These are phyloP conservation scores for Rhipidocladum racemiflorum DNA, from an alignment of 176 grass and related monocot species.

Conservation along the genomic window DNA sequence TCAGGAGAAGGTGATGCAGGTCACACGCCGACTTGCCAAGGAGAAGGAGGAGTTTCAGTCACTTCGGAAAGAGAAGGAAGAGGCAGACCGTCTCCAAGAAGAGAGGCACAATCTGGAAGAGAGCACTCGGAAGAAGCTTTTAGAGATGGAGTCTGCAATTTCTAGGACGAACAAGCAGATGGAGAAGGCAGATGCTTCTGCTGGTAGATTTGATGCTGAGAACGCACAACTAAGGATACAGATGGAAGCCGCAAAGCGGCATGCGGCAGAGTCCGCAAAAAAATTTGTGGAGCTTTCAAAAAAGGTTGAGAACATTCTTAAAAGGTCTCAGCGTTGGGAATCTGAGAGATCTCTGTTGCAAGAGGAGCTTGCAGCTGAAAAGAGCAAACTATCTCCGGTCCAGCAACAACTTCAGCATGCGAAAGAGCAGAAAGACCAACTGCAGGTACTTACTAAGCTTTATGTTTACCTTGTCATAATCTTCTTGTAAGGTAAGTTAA, in stretches of 20 bases:
- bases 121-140: constrained; percentile 78
- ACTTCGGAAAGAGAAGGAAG: constrained; percentile 78
- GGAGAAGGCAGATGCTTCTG: constrained; percentile 68
- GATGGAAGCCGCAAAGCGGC: constrained; percentile 85
- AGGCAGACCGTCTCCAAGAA: constrained; percentile 53
- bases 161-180: constrained; percentile 60
- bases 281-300: constrained; percentile 65
- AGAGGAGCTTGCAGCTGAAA: constrained; percentile 67
- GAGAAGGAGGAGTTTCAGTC: constrained; percentile 79
- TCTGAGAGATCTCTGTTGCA: constrained; percentile 64
- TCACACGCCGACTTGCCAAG: constrained; percentile 68
- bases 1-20: constrained; percentile 96
- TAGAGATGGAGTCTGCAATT: constrained; percentile 93
- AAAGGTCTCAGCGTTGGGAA: constrained; percentile 83
- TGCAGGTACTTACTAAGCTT: constrained; percentile 54
- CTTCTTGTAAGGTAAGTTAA: neutral
- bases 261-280: constrained; percentile 46
- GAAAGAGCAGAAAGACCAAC: constrained; percentile 55
- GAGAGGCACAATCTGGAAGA: constrained; percentile 76
- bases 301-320: constrained; percentile 68
- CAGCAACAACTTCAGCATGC: constrained; percentile 58
- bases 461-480: constrained; percentile 12
- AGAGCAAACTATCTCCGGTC: constrained; percentile 47
- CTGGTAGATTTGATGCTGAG: constrained; percentile 58
- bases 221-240: constrained; percentile 66